These are phyloP conservation scores for thale cress (Arabidopsis thaliana) DNA, from an alignment of 345 rosid genomes.

Conservation along the genomic window TAIR10.1 NC_003071.7:13968001-13968500, in stretches of 20 bases:
- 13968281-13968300: conserved; percentile 42
- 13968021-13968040: conserved; percentile 30
- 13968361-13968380: conserved; percentile 64
- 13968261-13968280: background rate
- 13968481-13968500: conserved; percentile 14
- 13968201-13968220: conserved; percentile 11
- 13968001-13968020: conserved; percentile 19
- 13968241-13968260: conserved; percentile 30
- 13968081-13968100: conserved; percentile 22
- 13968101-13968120: conserved; percentile 16
- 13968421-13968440: conserved; percentile 39
- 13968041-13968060: conserved; percentile 27
- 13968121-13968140: conserved; percentile 38
- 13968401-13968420: conserved; percentile 76
- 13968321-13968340: conserved; percentile 37
- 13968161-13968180: conserved; percentile 21
- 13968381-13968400: conserved; percentile 64
- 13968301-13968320: conserved; percentile 18
- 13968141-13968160: conserved; percentile 34
- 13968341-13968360: conserved; percentile 59
- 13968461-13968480: conserved; percentile 21
- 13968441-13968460: conserved; percentile 26
- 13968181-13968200: background rate
- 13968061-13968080: conserved; percentile 26
- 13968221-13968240: conserved; percentile 5